phyloP scores from a whole-genome alignment of 192 early-diverging fungal genomes.

The Diversispora epigaea region DNA sequence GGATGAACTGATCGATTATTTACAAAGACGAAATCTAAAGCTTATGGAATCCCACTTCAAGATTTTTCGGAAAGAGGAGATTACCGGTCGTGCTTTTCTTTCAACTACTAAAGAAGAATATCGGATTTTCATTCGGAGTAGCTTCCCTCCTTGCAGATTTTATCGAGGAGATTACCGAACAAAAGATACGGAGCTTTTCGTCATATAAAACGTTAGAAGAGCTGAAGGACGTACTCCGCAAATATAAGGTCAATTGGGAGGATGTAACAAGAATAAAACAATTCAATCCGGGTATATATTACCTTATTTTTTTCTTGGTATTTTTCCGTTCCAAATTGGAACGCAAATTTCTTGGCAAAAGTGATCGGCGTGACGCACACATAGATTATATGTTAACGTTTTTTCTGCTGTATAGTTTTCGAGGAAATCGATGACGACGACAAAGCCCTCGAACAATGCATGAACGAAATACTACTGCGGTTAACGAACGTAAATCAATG shows the following conservation, averaged over 20 bases:
- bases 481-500: neutral
- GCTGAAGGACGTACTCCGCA: neutral
- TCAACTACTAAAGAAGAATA: neutral
- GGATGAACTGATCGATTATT: conserved; percentile 8
- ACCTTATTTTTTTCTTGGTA: neutral
- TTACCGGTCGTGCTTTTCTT: conserved; percentile 7
- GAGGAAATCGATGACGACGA: neutral
- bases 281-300: conserved; percentile 4
- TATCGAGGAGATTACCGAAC: neutral
- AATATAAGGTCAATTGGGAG: conserved; percentile 4
- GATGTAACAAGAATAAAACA: neutral
- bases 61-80: neutral
- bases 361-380: no score
- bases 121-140: neutral
- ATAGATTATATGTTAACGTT: neutral
- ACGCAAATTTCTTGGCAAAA: no score
- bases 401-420: neutral
- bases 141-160: conserved; percentile 1
- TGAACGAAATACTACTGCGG: neutral
- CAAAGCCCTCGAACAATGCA: neutral
- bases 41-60: neutral
- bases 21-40: neutral
- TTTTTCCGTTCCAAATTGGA: no score
- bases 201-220: conserved; percentile 6
- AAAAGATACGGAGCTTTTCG: neutral